Evolutionary conservation across 352 stramenopile species (phyloP).

Genomic region (Globisporangium spinosum): DNA sequence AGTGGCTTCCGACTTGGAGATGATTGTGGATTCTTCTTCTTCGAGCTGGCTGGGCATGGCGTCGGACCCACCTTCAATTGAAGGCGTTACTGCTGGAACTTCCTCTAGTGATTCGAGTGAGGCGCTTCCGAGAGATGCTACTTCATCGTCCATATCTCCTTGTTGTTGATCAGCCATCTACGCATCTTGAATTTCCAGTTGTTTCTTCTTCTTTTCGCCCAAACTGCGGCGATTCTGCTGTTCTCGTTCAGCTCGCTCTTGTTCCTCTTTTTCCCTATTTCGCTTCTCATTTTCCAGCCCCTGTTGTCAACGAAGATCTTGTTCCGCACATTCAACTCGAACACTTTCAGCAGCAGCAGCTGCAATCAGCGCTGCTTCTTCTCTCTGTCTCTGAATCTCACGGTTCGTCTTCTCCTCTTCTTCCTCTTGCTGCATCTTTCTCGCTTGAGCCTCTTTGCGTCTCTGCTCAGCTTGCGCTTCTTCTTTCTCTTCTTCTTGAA

Average conservation of each 20-base stretch:
- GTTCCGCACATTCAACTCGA: background rate
- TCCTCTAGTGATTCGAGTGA: background rate
- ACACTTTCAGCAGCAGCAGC: background rate
- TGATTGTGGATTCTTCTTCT: background rate
- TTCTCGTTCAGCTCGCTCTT: slow-evolving; percentile 11
- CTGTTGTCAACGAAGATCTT: slow-evolving; percentile 2
- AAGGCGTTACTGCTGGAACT: too few relatives aligned
- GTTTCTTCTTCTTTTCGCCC: background rate
- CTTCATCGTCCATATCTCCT: background rate
- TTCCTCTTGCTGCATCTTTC: slow-evolving; percentile 16
- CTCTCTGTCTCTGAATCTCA: background rate
- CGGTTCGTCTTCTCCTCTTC: slow-evolving; percentile 15
- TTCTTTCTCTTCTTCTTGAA: slow-evolving; percentile 29
- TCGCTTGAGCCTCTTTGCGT: slow-evolving; percentile 17
- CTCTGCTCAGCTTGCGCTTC: slow-evolving; percentile 25
- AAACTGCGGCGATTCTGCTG: background rate
- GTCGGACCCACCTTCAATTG: background rate
- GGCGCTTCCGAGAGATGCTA: background rate
- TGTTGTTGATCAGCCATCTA: background rate
- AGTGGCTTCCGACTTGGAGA: background rate
- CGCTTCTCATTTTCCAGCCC: slow-evolving; percentile 10
- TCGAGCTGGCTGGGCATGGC: background rate
- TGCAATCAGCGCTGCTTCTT: background rate
- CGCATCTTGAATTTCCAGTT: background rate
- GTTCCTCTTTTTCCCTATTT: slow-evolving; percentile 7